These are phyloP conservation scores for Microbotryum silenes-acaulis DNA, from an alignment of 1,284 basidiomycete genomes.

Conservation along the genomic window DNA sequence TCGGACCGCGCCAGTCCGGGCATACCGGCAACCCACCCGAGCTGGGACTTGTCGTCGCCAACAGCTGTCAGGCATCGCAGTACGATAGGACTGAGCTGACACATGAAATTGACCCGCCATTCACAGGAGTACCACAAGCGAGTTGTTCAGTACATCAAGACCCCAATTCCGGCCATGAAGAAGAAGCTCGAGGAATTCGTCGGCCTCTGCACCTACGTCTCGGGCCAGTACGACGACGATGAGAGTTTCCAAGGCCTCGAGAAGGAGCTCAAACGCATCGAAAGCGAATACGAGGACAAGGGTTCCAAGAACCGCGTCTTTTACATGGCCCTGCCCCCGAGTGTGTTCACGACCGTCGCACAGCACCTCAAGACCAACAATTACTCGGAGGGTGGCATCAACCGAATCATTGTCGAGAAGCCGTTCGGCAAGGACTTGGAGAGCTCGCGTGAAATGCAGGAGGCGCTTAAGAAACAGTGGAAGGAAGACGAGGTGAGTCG, in stretches of 20 bases:
- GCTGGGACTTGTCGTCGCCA: too few species aligned
- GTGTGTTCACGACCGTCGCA: slow-evolving; percentile 82
- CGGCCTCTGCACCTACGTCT: slow-evolving; percentile 64
- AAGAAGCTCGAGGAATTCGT: slow-evolving; percentile 73
- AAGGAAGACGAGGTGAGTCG: slow-evolving; percentile 63
- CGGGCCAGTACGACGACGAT: slow-evolving; percentile 78
- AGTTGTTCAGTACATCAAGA: slow-evolving; percentile 73
- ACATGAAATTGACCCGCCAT: neutral
- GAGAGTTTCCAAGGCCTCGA: slow-evolving; percentile 68
- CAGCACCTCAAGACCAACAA: slow-evolving; percentile 71
- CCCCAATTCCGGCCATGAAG: slow-evolving; percentile 47
- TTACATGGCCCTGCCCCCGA: slow-evolving; percentile 79
- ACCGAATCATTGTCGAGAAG: slow-evolving; percentile 92
- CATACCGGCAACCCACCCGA: too few species aligned
- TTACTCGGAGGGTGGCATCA: slow-evolving; percentile 63
- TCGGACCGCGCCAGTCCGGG: too few species aligned
- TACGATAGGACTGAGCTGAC: neutral
- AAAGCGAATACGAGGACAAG: slow-evolving; percentile 55
- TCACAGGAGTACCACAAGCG: slow-evolving; percentile 69
- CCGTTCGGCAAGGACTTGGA: slow-evolving; percentile 91
- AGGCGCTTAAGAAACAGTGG: slow-evolving; percentile 76
- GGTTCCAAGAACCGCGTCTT: slow-evolving; percentile 35
- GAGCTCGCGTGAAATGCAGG: slow-evolving; percentile 71
- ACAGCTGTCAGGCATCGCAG: too few species aligned
- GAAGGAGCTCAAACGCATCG: slow-evolving; percentile 66